Conservation (phyloP, 2,329 filamentous ascomycete genomes). For the Helicocarpus griseus region DNA sequence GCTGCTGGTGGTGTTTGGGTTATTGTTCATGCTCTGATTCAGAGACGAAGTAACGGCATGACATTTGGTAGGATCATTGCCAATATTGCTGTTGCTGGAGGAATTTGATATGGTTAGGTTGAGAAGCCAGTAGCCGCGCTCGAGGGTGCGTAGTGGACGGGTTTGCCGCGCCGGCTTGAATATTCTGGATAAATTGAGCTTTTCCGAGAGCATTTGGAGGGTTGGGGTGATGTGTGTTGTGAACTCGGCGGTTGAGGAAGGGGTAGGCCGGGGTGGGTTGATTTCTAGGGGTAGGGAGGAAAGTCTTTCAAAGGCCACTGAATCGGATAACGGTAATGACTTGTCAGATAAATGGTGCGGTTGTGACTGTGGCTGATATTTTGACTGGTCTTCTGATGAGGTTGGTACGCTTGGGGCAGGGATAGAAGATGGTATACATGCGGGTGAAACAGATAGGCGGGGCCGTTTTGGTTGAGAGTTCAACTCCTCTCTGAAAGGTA, state of each 20-base stretch:
- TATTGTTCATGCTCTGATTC: not conserved
- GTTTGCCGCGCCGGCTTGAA: conserved; percentile 44
- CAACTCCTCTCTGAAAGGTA: conserved; percentile 5
- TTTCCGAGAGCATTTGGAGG: conserved; percentile 44
- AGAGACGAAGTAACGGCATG: conserved; percentile 7
- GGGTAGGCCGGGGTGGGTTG: conserved; percentile 44
- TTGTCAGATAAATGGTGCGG: not conserved
- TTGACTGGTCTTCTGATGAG: not conserved
- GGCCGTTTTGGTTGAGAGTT: conserved; percentile 10
- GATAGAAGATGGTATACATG: conserved; percentile 10
- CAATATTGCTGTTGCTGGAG: conserved; percentile 51
- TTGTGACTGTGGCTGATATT: not conserved
- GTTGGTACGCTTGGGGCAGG: not conserved
- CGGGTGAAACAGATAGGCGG: conserved; percentile 6
- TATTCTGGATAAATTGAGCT: conserved; percentile 43
- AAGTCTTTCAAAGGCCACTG: not conserved
- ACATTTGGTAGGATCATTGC: conserved; percentile 40
- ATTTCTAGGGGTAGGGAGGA: conserved; percentile 34
- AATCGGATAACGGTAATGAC: too few relatives aligned
- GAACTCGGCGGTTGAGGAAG: conserved; percentile 35
- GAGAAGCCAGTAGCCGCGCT: conserved; percentile 71
- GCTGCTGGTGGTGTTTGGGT: conserved; percentile 9
- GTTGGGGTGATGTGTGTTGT: conserved; percentile 48
- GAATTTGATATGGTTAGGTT: conserved; percentile 50
- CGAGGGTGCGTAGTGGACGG: conserved; percentile 46